These are phyloP conservation scores for Tuber magnatum DNA, from an alignment of 495 filamentous ascomycete genomes.

Conservation along the genomic window DNA sequence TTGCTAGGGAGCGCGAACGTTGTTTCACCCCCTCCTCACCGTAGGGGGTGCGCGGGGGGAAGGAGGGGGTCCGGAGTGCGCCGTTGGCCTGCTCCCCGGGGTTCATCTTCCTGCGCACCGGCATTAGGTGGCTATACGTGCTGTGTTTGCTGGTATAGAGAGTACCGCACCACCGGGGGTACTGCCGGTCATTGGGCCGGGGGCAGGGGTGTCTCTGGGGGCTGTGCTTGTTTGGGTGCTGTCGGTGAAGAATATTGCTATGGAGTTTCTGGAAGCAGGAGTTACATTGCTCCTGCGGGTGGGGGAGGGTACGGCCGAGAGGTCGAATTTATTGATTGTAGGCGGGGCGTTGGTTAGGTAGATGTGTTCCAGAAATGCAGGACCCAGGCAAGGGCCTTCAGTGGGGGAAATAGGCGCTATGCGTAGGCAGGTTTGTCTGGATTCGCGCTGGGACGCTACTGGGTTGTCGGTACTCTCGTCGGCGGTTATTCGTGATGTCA, in stretches of 20 bases:
- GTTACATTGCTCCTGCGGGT: conserved; percentile 20
- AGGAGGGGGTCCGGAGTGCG: too few species aligned
- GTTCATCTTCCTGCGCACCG: too few species aligned
- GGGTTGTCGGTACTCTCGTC: too few species aligned
- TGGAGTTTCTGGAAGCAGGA: conserved; percentile 20
- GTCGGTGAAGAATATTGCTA: conserved; percentile 20
- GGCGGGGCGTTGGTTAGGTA: conserved; percentile 35
- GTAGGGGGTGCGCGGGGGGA: too few species aligned
- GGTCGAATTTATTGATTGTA: conserved; percentile 28
- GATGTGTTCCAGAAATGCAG: conserved; percentile 33
- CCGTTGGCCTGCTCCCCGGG: too few species aligned
- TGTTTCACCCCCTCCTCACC: too few species aligned
- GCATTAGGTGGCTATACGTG: too few species aligned
- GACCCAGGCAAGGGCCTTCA: conserved; percentile 32
- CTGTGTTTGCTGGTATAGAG: too few species aligned
- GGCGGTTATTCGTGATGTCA: too few species aligned
- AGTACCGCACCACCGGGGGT: conserved; percentile 22
- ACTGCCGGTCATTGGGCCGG: conserved; percentile 34
- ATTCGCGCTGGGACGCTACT: too few species aligned
- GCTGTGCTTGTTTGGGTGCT: not conserved
- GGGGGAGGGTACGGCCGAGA: conserved; percentile 32
- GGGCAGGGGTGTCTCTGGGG: conserved; percentile 2
- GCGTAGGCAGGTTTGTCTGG: conserved; percentile 28
- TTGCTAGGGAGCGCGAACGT: too few species aligned
- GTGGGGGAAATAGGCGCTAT: conserved; percentile 21